Evolutionary conservation across 78 protist species (phyloP).

Genomic region (Isochrysis galbana): DNA sequence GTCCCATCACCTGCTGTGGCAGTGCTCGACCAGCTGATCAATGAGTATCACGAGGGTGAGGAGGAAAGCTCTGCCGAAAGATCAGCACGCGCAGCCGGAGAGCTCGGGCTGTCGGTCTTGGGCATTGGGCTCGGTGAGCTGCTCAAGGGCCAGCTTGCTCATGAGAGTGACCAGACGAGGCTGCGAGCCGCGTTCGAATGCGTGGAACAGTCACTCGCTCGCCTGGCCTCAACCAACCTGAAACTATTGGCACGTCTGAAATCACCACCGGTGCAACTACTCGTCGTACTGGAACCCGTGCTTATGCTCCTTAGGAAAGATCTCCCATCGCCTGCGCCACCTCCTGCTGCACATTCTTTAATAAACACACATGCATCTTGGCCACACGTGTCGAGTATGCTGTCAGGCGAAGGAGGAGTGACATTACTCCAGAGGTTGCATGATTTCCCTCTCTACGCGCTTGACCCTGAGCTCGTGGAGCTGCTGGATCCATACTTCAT

Average conservation of each 20-base stretch:
- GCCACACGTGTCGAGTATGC: not conserved
- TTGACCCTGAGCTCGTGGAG: not conserved
- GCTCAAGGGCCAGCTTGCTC: not conserved
- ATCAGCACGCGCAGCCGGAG: too few species aligned
- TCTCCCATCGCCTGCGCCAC: not conserved
- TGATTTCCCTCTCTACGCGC: not conserved
- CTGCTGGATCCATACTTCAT: not conserved
- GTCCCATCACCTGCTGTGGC: too few species aligned
- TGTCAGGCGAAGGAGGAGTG: not conserved
- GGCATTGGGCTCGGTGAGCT: too few species aligned
- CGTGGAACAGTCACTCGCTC: not conserved
- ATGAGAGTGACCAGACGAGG: not conserved
- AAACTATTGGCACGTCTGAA: not conserved
- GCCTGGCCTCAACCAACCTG: not conserved
- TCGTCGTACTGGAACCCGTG: not conserved
- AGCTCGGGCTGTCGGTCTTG: too few species aligned
- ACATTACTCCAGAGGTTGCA: not conserved
- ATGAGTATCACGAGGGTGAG: too few species aligned
- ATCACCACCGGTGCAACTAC: not conserved
- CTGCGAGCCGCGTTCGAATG: not conserved
- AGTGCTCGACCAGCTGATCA: too few species aligned
- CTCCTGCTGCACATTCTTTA: not conserved
- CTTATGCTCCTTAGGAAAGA: not conserved
- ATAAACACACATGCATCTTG: not conserved
- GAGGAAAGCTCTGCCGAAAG: too few species aligned